Base-by-base conservation (phyloP, 2,329 filamentous ascomycete genomes). In the Drechslerella coelobrocha region DNA sequence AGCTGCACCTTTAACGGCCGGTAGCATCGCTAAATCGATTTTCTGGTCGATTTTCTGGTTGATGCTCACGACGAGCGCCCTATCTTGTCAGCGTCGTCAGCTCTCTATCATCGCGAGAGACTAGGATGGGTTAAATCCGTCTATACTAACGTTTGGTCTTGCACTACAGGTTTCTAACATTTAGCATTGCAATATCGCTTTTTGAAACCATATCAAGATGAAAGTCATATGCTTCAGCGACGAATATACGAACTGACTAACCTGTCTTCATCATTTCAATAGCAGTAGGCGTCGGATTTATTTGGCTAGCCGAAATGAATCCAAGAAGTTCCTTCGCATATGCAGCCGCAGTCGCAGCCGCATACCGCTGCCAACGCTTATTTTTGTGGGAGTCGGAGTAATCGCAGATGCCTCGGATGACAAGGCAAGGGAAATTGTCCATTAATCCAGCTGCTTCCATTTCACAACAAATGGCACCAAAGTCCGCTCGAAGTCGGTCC, bases 1-100 rank as follows among this genome's bases (percentile, higher is more conserved):
- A 2, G 21, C 45, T 17, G 75, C 75, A 12, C 61, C 69, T 21
- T 62, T 21, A 12, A 53, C 68, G 41, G 9, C 21, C 4, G 69
- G 59, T 19, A 71, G 12, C 12, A 4, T 47, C 14, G 21, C 39
- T 14, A 61, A 23, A 10, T 41, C 34, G 26, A 63, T n/a, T 68
- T 59, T 37, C 21, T 31, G 37, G 10, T 54, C 51, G 31, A 39
- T 26, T 39, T 24, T 54, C 5, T 54, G n/a, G 9, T 14, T 41
- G 6, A 17, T 14, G 2, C 41, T 17, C 26, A 7, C 12, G 9
- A 54, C n/a, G 4, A 23, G n/a, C 51, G 31, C 41, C 6, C 51
- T 54, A 53, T 26, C 12, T 29, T 51, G 26, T 51, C 26, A 48
- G n/a, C n/a, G n/a, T 48, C 17, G 8, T 19, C 14, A 45, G 43